These are phyloP conservation scores for Dovyalis caffra DNA, from an alignment of 345 rosid species.

Conservation along the genomic window DNA sequence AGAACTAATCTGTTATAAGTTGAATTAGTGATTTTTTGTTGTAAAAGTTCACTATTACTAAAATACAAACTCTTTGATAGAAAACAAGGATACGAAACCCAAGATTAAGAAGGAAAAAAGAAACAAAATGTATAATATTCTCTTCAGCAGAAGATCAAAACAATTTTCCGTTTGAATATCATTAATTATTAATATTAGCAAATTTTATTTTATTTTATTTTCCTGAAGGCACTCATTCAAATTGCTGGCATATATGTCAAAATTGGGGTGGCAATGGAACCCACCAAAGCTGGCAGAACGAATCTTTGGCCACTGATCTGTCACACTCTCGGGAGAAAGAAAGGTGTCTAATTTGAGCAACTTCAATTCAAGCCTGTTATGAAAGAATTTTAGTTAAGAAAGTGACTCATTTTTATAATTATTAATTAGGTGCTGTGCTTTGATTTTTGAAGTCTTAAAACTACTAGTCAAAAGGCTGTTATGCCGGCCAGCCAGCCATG, in stretches of 20 bases:
- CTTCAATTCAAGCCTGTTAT: background rate
- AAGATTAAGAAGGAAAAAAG: too few relatives aligned
- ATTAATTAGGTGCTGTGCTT: background rate
- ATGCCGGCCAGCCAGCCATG: background rate
- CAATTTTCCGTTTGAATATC: too few relatives aligned
- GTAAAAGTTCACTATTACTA: too few relatives aligned
- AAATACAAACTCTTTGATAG: too few relatives aligned
- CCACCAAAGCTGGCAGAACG: background rate
- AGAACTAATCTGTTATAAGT: too few relatives aligned
- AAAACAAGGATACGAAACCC: too few relatives aligned
- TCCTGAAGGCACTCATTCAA: background rate
- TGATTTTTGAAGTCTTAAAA: background rate
- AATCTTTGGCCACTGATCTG: background rate
- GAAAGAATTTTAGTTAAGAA: background rate
- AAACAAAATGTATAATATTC: too few relatives aligned
- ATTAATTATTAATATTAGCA: too few relatives aligned
- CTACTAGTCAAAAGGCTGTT: background rate
- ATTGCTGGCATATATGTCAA: background rate
- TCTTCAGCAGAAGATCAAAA: too few relatives aligned
- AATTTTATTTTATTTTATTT: background rate
- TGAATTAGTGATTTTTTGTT: too few relatives aligned
- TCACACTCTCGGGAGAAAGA: background rate
- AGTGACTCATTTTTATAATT: background rate
- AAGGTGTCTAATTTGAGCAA: background rate
- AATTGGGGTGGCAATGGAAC: background rate